Evolutionary conservation across 2,329 filamentous ascomycete genomes (phyloP), one percentile per base, ranked within the genome.

Genomic region (Trichophyton benhamiae): DNA sequence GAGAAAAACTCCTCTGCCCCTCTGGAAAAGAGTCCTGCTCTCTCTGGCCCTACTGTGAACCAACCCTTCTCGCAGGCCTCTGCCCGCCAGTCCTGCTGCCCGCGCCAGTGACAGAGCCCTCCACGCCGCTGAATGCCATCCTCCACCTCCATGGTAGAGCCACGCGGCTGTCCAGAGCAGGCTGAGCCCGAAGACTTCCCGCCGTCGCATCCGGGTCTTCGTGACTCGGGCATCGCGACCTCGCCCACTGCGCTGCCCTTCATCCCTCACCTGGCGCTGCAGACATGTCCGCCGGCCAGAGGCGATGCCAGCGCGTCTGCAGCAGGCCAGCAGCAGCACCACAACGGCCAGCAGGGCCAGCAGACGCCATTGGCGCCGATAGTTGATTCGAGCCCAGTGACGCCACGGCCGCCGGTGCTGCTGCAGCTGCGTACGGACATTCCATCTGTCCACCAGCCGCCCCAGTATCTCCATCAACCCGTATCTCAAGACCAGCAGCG

Each of bases 391-490:
- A 52, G 46, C 20, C 41, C 42, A 20, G n/a, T 59, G 30, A 61
- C 60, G 25, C 60, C 62, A 4, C 52, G 58, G 15, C 62, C 62
- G 3, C 62, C 62, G 25, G 59, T 61, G n/a, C 62, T 61, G n/a
- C 62, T 64, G 30, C 62, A 64, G 44, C 59, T 64, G 46, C 52
- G 61, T 11, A 64, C 62, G 3, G 61, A 64, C 38, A 33, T 64
- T 8, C 61, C 61, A 6, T 22, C 58, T 6, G 38, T 49, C 22
- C 48, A 60, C 11, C 38, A 48, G 58, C 58, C 58, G 20, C 25
- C 27, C 2, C 8, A 25, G 46, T 17, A 22, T 58, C 6, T 53
- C 46, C 42, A 20, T 52, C 46, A 27, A 15, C 41, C 41, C 0
- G 41, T 7, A 7, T 4, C 15, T 5, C 41, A 44, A 15, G 41